phyloP scores from a whole-genome alignment of 2,329 filamentous ascomycete species.

The Chrysoporthe austroafricana region DNA sequence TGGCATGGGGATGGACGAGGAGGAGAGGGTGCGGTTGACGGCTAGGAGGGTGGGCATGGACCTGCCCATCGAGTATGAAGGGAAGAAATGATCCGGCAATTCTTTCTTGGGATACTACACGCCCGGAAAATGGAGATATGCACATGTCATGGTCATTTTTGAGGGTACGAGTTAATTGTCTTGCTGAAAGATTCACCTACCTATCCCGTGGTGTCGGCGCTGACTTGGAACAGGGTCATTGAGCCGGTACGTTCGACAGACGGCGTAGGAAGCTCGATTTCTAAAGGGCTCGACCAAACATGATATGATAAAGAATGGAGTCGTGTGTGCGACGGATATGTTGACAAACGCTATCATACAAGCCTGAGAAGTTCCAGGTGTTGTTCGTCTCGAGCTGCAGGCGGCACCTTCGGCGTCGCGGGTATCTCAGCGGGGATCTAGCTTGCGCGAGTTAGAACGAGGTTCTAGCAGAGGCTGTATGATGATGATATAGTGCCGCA shows the following conservation, averaged over 20 bases:
- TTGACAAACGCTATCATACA: background rate
- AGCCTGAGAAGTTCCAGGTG: background rate
- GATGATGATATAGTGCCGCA: background rate
- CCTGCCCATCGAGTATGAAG: constrained; percentile 67
- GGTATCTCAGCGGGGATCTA: background rate
- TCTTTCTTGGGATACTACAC: background rate
- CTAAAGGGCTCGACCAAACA: background rate
- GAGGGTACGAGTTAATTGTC: background rate
- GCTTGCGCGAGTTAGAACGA: background rate
- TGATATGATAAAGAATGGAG: background rate
- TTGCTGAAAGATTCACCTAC: background rate
- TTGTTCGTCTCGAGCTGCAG: background rate
- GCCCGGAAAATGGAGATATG: background rate
- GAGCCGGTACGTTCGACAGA: background rate
- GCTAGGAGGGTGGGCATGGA: constrained; percentile 91
- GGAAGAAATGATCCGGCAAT: constrained; percentile 25
- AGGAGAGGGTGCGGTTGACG: constrained; percentile 82
- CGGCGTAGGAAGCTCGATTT: background rate
- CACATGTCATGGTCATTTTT: background rate
- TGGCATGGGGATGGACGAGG: constrained; percentile 82
- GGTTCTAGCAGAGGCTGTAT: background rate
- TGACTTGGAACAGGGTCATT: background rate
- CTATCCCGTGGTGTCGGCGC: background rate
- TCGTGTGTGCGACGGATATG: background rate
- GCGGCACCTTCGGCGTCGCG: background rate